Evolutionary conservation across 192 early-diverging fungal species (phyloP), one percentile per base, ranked within the genome.

Genomic region (Lunasporangiospora selenospora): DNA sequence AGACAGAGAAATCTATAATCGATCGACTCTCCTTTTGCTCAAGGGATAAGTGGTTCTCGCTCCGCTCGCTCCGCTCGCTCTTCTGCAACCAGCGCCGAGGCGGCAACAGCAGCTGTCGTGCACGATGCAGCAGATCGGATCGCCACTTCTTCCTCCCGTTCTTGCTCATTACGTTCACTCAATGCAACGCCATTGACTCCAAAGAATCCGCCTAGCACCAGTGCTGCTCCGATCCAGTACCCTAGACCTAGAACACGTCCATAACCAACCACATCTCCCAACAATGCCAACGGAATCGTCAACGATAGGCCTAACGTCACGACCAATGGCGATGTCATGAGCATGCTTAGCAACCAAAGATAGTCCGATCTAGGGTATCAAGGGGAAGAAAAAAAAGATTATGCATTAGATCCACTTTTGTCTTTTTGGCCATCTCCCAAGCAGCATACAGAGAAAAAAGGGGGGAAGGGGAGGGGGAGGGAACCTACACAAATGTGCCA

Each of bases 251-350:
- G 80, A 6, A 70, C 53, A 27, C 86, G 37, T 6, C 84, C 84
- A 58, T 92, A 88, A 34, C 89, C 80, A 21, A 90, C 27, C n/a
- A 89, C 58, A 62, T 94, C 92, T 39, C 91, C 92, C 13, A 73
- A 23, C 29, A 76, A 45, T 1, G 75, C 59, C 39, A 75, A 43
- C 33, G 73, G 70, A 65, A 87, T 82, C 3, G 92, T 92, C 56
- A 94, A 65, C 32, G 89, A 83, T 2, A 92, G 65, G 10, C 92
- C 92, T 29, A 94, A 65, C 3, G 92, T 94, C 3, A 92, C 91
- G 10, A 90, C 85, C 53, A 94, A 65, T 12, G 92, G 91, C n/a
- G 89, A 89, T 1, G 91, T 92, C 85, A 94, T 85, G 8, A 93
- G 69, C 83, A 92, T 85, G 1, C 91, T 78, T 31, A 86, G 67